These are phyloP conservation scores for Golubevia sp. DNA, from an alignment of 1,284 basidiomycete species.

Conservation along the genomic window DNA sequence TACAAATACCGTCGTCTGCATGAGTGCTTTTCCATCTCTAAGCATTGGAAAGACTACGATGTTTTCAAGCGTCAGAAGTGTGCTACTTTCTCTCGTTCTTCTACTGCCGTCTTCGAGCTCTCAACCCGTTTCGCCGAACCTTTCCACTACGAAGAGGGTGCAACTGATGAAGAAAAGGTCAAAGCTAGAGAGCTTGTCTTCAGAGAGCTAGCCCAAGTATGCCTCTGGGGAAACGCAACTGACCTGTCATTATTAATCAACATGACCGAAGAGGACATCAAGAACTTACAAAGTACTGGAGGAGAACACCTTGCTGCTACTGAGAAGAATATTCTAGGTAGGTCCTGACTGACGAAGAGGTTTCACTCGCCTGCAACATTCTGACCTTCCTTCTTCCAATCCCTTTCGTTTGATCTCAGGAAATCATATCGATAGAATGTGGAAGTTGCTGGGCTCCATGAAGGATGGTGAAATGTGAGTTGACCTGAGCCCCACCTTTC, in stretches of 20 bases:
- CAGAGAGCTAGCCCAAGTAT: slow-evolving; percentile 90
- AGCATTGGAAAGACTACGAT: slow-evolving; percentile 82
- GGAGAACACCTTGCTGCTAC: slow-evolving; percentile 93
- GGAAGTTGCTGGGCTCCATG: slow-evolving; percentile 12
- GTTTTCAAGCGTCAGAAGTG: slow-evolving; percentile 77
- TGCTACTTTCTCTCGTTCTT: slow-evolving; percentile 92
- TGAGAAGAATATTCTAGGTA: slow-evolving; percentile 80
- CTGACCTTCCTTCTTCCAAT: too few species aligned
- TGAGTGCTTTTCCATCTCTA: slow-evolving; percentile 92
- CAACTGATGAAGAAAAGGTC: slow-evolving; percentile 68
- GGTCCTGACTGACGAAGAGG: too few species aligned
- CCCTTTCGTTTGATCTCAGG: too few species aligned
- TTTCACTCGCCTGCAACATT: too few species aligned
- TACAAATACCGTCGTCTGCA: slow-evolving; percentile 96
- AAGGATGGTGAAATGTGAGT: slow-evolving; percentile 13
- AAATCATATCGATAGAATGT: slow-evolving; percentile 51
- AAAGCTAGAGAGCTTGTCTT: slow-evolving; percentile 89
- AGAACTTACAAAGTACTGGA: slow-evolving; percentile 93
- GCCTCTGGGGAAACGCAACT: slow-evolving; percentile 95
- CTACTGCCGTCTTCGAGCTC: slow-evolving; percentile 91
- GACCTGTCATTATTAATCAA: slow-evolving; percentile 94
- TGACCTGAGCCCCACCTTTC: neutral
- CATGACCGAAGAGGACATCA: slow-evolving; percentile 99
- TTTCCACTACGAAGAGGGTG: slow-evolving; percentile 70
- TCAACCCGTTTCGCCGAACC: slow-evolving; percentile 90